Evolutionary conservation across 2,329 filamentous ascomycete genomes (phyloP).

Genomic region (Myriangium duriaei): DNA sequence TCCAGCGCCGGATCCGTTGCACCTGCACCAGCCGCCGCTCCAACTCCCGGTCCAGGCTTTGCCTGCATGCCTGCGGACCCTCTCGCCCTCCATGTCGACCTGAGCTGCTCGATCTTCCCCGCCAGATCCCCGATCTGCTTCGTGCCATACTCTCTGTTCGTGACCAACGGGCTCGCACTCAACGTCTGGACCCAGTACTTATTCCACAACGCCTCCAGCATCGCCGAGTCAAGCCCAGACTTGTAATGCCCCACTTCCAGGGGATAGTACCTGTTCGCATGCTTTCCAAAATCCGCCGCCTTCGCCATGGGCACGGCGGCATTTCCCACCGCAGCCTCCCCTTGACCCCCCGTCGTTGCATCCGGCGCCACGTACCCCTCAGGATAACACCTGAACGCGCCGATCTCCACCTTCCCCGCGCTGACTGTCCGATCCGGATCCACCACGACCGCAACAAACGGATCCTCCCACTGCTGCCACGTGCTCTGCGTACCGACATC

Average conservation of each 20-base stretch:
- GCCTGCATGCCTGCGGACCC: constrained; percentile 17
- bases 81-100: constrained; percentile 22
- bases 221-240: constrained; percentile 72
- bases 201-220: constrained; percentile 88
- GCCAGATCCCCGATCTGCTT: constrained; percentile 85
- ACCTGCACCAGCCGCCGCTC: constrained; percentile 15
- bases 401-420: constrained; percentile 91
- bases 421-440: constrained; percentile 93
- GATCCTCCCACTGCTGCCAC: constrained; percentile 77
- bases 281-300: constrained; percentile 89
- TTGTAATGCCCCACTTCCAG: constrained; percentile 92
- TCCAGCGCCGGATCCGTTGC: constrained; percentile 39
- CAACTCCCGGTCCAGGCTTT: constrained; percentile 9
- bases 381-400: constrained; percentile 86
- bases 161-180: constrained; percentile 77
- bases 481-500: constrained; percentile 79
- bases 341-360: constrained; percentile 7
- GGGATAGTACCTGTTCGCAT: constrained; percentile 80
- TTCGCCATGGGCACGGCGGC: constrained; percentile 82
- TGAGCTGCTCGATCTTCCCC: constrained; percentile 54
- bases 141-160: constrained; percentile 83
- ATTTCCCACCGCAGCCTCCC: constrained; percentile 42
- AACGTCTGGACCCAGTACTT: constrained; percentile 98
- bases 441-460: constrained; percentile 90
- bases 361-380: constrained; percentile 49